Evolutionary conservation across 257 asterid species (phyloP), one percentile per base, ranked within the genome.

Genomic region (Cordia subcordata): DNA sequence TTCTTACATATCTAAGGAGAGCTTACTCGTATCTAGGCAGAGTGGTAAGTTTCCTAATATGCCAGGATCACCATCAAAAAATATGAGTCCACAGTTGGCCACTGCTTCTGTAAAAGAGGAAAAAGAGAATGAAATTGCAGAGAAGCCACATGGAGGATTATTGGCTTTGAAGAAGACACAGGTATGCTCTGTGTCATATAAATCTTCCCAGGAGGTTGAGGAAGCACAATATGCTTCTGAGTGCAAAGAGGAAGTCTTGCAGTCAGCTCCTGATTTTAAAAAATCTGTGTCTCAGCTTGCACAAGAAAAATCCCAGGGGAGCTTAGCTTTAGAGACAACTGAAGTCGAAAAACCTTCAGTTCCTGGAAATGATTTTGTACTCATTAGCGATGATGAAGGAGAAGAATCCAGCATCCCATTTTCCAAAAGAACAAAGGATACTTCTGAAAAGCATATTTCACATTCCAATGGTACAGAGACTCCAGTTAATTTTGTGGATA

Each of bases 371-470:
- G 81, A 77, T 58, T 77, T 81, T 64, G 73, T 88, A 62, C 80
- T 84, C 68, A 80, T 80, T 54, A 77, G 82, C 70, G 96, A 80
- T 62, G 96, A 88, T 47, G 96, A 87, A 69, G 85, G 75, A 61
- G 94, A 64, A 57, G 75, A 37, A 53, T 57, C 57, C 33, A 63
- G 27, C n/a, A 62, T 60, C 47, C 66, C 71, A 65, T 61, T 79
- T 72, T 71, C 77, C 58, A 64, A 56, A 51, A 63, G 53, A 53
- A 55, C 10, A 33, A 70, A 67, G 57, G 77, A 45, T 47, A 52
- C 62, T 60, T 59, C 73, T 32, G 71, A 46, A 58, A 75, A 74
- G 70, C 74, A 63, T 52, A 60, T 61, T 15, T 68, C 65, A 67
- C 67, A 35, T 62, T 61, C 62, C 37, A 77, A 72, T 37, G 64